These are phyloP conservation scores for Striga asiatica DNA, from an alignment of 257 asterid genomes.

Conservation along the genomic window DNA sequence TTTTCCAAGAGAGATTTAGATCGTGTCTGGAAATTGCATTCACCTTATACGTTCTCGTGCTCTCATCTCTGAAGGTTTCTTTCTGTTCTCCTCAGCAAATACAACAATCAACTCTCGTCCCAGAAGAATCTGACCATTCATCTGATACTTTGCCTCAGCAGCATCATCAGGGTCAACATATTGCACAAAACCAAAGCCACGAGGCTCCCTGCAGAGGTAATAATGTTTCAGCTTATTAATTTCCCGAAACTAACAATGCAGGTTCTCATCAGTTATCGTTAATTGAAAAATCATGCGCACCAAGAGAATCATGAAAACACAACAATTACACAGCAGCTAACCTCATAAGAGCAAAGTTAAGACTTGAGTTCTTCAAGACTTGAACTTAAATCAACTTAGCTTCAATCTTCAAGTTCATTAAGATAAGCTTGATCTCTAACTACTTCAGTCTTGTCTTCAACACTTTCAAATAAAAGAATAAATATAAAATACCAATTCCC, in stretches of 20 bases:
- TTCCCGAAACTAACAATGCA: neutral
- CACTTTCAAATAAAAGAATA: conserved; percentile 33
- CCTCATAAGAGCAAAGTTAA: conserved; percentile 37
- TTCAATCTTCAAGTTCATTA: conserved; percentile 55
- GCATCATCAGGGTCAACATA: conserved; percentile 68
- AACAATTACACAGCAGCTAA: conserved; percentile 26
- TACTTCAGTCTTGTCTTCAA: conserved; percentile 51
- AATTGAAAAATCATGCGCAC: too few species aligned
- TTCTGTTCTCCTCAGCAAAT: conserved; percentile 68
- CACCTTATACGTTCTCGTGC: conserved; percentile 47
- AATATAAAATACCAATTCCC: conserved; percentile 11
- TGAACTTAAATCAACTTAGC: conserved; percentile 41
- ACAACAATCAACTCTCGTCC: conserved; percentile 70
- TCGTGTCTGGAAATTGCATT: neutral
- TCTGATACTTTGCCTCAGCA: conserved; percentile 61
- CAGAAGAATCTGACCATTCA: conserved; percentile 35
- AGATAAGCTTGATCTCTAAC: conserved; percentile 44
- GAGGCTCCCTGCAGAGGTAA: conserved; percentile 44
- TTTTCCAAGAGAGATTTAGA: neutral
- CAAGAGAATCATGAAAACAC: too few species aligned
- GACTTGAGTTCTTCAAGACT: conserved; percentile 38
- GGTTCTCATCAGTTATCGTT: neutral
- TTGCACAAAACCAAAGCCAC: conserved; percentile 90
- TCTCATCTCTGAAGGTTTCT: conserved; percentile 74
- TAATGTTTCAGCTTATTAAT: neutral